Evolutionary conservation across 1,284 basidiomycete genomes (phyloP).

Genomic region (Singerocomus inundabilis): DNA sequence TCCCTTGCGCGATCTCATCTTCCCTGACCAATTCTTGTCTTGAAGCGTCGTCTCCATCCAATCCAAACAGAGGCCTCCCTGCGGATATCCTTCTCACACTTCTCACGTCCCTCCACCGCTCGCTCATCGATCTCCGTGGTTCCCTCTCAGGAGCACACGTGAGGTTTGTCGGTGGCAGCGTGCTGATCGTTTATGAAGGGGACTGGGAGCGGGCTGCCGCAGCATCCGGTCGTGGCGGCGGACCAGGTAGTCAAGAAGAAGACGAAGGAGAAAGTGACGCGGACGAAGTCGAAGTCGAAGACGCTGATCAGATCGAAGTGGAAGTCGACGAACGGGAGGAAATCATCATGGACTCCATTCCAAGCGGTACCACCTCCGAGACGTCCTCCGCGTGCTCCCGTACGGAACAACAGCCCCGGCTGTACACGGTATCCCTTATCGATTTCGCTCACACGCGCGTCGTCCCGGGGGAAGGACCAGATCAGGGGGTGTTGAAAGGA

Average conservation of each 20-base stretch:
- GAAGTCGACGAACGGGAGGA: conserved; percentile 41
- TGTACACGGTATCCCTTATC: conserved; percentile 76
- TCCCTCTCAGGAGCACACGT: conserved; percentile 61
- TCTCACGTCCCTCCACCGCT: conserved; percentile 53
- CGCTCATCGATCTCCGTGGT: conserved; percentile 56
- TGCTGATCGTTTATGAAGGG: conserved; percentile 86
- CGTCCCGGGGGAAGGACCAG: conserved; percentile 72
- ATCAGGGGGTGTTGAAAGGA: conserved; percentile 42
- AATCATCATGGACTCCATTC: conserved; percentile 38
- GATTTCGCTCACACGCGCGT: conserved; percentile 91
- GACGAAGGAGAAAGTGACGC: conserved; percentile 21
- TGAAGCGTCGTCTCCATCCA: neutral
- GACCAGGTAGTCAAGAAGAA: conserved; percentile 38
- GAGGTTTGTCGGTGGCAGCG: conserved; percentile 79
- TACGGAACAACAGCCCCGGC: conserved; percentile 43
- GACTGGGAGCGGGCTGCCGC: conserved; percentile 45
- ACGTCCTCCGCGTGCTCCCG: conserved; percentile 33
- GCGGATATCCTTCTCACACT: conserved; percentile 55
- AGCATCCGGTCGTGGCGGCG: conserved; percentile 43
- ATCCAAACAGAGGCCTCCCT: conserved; percentile 48
- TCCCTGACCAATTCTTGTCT: neutral
- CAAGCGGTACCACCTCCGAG: conserved; percentile 28
- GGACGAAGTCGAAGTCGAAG: conserved; percentile 35
- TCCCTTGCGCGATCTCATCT: conserved; percentile 49
- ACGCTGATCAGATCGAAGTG: conserved; percentile 30